These are phyloP conservation scores for Chrysoporthe austroafricana DNA, from an alignment of 2,329 filamentous ascomycete species.

Conservation along the genomic window DNA sequence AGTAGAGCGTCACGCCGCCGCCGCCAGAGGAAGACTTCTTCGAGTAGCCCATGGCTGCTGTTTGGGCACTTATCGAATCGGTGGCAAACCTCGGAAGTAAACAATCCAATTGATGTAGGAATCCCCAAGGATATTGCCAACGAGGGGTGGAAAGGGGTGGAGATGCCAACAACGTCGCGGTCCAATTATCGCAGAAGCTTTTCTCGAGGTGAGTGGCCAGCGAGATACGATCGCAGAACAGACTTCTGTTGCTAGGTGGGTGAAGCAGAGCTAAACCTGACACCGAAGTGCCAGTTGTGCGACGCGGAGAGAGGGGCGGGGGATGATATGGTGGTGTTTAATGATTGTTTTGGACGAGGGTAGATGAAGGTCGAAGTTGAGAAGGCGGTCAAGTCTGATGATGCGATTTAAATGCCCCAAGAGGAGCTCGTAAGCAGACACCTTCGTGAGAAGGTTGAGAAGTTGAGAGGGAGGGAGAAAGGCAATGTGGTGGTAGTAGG, in stretches of 20 bases:
- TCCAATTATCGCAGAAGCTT: background rate
- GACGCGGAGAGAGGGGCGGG: background rate
- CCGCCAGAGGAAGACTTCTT: slow-evolving; percentile 6
- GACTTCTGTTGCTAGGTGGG: background rate
- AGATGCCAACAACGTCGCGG: background rate
- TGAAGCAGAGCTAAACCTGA: background rate
- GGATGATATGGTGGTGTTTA: background rate
- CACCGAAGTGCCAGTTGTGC: background rate
- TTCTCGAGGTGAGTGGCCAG: background rate
- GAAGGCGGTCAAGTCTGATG: background rate
- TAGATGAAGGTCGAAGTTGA: background rate
- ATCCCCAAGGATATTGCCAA: background rate
- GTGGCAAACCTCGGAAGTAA: background rate
- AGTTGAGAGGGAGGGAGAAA: background rate
- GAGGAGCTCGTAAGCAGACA: background rate
- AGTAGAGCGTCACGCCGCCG: slow-evolving; percentile 7
- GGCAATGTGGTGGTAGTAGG: background rate
- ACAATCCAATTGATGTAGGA: background rate
- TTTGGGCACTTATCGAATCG: background rate
- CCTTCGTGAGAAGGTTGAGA: background rate
- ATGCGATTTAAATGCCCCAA: background rate
- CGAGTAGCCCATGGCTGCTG: slow-evolving; percentile 17
- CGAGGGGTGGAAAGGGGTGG: background rate
- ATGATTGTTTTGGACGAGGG: background rate
- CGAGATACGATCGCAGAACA: slow-evolving; percentile 6